These are phyloP conservation scores for Scheffersomyces segobiensis DNA, from an alignment of 1,139 yeast genomes.

Conservation along the genomic window DNA sequence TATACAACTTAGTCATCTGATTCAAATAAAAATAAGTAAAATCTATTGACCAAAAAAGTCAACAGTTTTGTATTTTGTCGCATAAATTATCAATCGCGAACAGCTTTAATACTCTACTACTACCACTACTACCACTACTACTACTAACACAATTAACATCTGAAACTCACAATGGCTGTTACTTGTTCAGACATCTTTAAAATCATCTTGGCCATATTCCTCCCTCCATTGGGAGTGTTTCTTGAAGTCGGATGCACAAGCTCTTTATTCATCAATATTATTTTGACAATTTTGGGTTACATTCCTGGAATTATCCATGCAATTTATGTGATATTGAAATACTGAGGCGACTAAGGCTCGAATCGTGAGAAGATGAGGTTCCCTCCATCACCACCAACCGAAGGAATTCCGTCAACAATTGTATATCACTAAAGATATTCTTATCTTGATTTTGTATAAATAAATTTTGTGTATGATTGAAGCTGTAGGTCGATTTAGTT, in stretches of 20 bases:
- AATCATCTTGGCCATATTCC: slow-evolving; percentile 59
- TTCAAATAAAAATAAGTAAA: not conserved
- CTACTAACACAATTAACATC: not conserved
- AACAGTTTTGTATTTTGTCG: not conserved
- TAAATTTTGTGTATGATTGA: not conserved
- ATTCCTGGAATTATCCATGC: slow-evolving; percentile 70
- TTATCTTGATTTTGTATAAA: too few species aligned
- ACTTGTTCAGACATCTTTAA: slow-evolving; percentile 61
- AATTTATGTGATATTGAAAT: slow-evolving; percentile 50
- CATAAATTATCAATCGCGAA: not conserved
- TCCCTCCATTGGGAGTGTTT: slow-evolving; percentile 78
- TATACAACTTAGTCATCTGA: not conserved
- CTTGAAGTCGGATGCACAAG: slow-evolving; percentile 64
- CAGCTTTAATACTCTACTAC: not conserved
- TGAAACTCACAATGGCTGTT: slow-evolving; percentile 40
- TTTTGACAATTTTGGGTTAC: slow-evolving; percentile 64
- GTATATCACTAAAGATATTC: not conserved
- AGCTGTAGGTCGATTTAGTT: not conserved
- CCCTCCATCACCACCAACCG: not conserved
- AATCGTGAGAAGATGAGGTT: not conserved
- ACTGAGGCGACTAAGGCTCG: slow-evolving; percentile 14
- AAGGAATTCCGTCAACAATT: not conserved
- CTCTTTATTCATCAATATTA: slow-evolving; percentile 57
- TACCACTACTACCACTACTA: too few species aligned
- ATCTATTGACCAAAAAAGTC: not conserved